Evolutionary conservation across 495 filamentous ascomycete genomes (phyloP), one percentile per base, ranked within the genome.

Genomic region (Amniculicola lignicola): DNA sequence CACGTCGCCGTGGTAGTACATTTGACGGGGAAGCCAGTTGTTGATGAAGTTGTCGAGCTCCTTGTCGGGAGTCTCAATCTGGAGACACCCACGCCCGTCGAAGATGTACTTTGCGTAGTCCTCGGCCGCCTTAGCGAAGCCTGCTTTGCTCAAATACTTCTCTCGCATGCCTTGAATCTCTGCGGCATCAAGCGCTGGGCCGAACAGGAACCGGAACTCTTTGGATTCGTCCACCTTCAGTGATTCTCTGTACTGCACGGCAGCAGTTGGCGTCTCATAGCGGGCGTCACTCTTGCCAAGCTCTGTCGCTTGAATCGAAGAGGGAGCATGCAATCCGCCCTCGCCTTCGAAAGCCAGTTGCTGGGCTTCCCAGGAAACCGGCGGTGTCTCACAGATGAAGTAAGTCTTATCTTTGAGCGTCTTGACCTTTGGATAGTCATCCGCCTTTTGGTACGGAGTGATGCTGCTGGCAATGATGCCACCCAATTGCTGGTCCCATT

Each of bases 41-140:
- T 81, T 81, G 61, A 81, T 75, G 54, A 81, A 79, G 63, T 79
- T 80, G 63, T 81, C 77, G 5, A 81, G 67, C 11, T 75, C 72
- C 57, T 76, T 75, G 62, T 81, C 77, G 7, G 77, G 78, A 0
- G 78, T 79, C 54, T 77, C 70, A 35, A 80, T 77, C 41, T 68
- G 66, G 21, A 81, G 66, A 54, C 76, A 79, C 18, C 78, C 78
- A 18, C 70, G 64, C 2, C 78, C 78, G 44, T 70, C 56, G 15
- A 66, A 68, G 62, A 79, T 77, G 61, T 81, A 81, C 15, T 56
- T 64, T 5, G 72, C 73, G 45, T 81, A 80, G 22, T 75, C 73
- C 1, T 58, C 47, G 12, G 72, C 70, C 1, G 74, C 68, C 18
- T 65, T 55, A 6, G 63, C 67, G 43, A 81, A 81, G 0, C 67